Conservation (phyloP, 2,329 filamentous ascomycete species). For the Sporothrix mexicana region DNA sequence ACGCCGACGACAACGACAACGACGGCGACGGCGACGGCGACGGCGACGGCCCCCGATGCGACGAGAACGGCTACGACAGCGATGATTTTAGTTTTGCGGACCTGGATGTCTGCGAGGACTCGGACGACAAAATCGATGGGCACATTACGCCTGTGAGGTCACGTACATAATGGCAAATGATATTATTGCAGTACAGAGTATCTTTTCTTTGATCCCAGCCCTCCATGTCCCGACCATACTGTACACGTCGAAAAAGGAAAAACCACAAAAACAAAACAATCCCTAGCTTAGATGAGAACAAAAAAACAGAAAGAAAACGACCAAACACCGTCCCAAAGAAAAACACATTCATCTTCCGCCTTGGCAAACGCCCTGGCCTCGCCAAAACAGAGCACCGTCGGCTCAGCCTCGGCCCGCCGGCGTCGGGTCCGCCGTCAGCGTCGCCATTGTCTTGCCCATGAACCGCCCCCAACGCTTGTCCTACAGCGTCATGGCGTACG, state of each 20-base stretch:
- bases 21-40: too few relatives aligned
- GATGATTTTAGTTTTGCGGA: too few relatives aligned
- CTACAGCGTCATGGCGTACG: conserved; percentile 55
- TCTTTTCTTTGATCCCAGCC: neutral
- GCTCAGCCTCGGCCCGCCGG: neutral
- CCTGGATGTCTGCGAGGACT: too few relatives aligned
- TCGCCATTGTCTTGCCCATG: neutral
- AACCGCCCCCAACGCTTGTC: neutral
- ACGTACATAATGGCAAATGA: neutral
- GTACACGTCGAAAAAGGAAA: conserved; percentile 1
- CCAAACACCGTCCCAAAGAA: conserved; percentile 14
- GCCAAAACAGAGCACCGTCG: too few relatives aligned
- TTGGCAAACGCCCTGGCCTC: too few relatives aligned
- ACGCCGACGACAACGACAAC: too few relatives aligned
- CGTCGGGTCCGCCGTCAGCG: too few relatives aligned
- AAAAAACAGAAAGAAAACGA: neutral
- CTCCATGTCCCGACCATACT: neutral
- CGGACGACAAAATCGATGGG: too few relatives aligned
- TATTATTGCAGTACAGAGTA: neutral
- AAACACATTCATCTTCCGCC: too few relatives aligned
- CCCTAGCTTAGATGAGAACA: neutral
- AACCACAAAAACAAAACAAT: neutral
- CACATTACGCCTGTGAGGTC: too few relatives aligned
- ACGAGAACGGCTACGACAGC: too few relatives aligned
- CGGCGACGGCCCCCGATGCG: too few relatives aligned